Evolutionary conservation across 805 yeast species (phyloP).

Genomic region (Henningerozyma blattae): DNA sequence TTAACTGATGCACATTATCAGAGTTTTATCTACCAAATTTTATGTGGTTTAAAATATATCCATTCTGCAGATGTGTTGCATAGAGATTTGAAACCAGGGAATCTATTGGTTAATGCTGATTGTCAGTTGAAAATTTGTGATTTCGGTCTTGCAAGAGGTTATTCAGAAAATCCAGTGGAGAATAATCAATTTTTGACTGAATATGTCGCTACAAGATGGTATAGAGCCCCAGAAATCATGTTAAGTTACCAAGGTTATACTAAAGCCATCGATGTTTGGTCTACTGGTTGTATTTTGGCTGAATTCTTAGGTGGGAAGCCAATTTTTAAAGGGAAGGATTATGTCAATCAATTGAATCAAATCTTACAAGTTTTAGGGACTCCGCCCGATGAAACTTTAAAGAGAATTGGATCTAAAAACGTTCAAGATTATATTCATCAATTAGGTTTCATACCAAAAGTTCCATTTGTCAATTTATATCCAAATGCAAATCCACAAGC

Average conservation of each 20-base stretch:
- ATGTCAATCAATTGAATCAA: conserved; percentile 87
- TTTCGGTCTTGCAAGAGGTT: conserved; percentile 92
- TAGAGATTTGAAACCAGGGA: conserved; percentile 91
- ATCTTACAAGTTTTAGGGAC: conserved; percentile 85
- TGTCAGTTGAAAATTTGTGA: conserved; percentile 95
- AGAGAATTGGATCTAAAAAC: conserved; percentile 67
- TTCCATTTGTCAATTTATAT: conserved; percentile 58
- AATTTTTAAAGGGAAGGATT: conserved; percentile 88
- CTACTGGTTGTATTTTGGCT: conserved; percentile 94
- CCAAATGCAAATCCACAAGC: conserved; percentile 86
- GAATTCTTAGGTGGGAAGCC: conserved; percentile 88
- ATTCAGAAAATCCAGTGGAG: conserved; percentile 66
- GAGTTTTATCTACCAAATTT: conserved; percentile 79
- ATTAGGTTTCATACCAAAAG: conserved; percentile 69
- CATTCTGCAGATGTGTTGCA: conserved; percentile 91
- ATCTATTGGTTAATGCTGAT: conserved; percentile 84
- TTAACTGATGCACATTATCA: conserved; percentile 93
- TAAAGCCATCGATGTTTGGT: conserved; percentile 95
- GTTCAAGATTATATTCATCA: conserved; percentile 89
- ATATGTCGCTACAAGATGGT: conserved; percentile 98
- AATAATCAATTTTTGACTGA: conserved; percentile 93
- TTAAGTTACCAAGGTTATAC: conserved; percentile 88
- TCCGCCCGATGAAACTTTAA: conserved; percentile 61
- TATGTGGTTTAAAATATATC: conserved; percentile 81
- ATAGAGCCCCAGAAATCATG: conserved; percentile 97